Base-by-base conservation (phyloP, 495 filamentous ascomycete genomes). In the Aspergillus asperescens region DNA sequence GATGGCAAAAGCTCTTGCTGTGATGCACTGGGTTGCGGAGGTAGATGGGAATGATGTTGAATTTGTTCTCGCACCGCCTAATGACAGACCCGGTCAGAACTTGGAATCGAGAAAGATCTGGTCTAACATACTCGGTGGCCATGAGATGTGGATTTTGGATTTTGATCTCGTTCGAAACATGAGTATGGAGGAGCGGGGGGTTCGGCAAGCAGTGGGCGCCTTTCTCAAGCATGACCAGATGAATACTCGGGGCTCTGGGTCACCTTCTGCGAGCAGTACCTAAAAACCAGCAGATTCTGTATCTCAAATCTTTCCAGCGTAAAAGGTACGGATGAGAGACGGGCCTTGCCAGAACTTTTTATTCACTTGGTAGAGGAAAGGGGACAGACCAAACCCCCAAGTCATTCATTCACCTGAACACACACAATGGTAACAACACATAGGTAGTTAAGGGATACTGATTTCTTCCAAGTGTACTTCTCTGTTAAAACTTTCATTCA, bases 1-100 rank as follows among this genome's bases (percentile, higher is more conserved):
- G 0, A 75, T 80, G 68, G 77, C 70, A 0, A 62, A 74, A 25
- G 61, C 75, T 3, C 61, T 79, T 0, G 77, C 77, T 0, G 59
- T 70, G 7, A 51, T 79, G 22, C 67, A 77, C 31, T 80, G 76
- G 77, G 25, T 53, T 5, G 68, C 41, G 0, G 48, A 60, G 18
- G 50, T 79, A 4, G 76, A 80, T 53, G 75, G 62, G 0, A 71
- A 70, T 34, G 77, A 78, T 44, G 62, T 79, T 20, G 77, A 81
- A 49, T 79, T 79, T 53, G 76, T 79, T 22, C 71, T 81, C 4
- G 61, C 64, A 4, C 25, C 54, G 1, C 12, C 28, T 2, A 54
- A 25, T 9, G 16, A 43, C 15, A 23, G 12, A 15, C 0, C n/a
- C 6, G 22, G 8, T 24, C 8, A 5, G 1, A 20, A 41, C 5